Evolutionary conservation across 441 rosid species (phyloP).

Genomic region (Mallotus japonicus): DNA sequence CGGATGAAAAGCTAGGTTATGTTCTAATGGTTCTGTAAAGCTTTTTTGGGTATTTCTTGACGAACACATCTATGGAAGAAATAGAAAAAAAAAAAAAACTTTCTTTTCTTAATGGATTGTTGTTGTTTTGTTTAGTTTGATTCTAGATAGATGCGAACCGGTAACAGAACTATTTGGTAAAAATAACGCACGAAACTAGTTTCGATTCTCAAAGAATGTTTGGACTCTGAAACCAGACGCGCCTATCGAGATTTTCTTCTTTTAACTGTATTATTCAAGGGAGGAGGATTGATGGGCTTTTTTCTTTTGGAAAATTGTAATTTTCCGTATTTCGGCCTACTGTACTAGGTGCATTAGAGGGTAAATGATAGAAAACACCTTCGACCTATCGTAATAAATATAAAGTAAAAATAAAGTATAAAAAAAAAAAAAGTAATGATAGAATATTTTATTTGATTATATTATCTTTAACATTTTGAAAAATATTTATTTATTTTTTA

Average conservation of each 20-base stretch:
- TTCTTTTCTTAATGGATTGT: too few relatives aligned
- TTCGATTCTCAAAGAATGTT: conserved; percentile 24
- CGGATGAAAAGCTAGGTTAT: background rate
- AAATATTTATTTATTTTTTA: too few relatives aligned
- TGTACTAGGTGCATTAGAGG: too few relatives aligned
- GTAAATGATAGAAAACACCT: too few relatives aligned
- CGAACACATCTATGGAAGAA: background rate
- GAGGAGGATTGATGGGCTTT: too few relatives aligned
- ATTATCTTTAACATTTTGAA: too few relatives aligned
- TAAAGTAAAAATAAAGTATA: too few relatives aligned
- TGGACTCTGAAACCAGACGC: background rate
- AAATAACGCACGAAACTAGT: background rate
- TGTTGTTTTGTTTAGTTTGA: background rate
- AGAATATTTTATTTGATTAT: too few relatives aligned
- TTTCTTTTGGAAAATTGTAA: too few relatives aligned
- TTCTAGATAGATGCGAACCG: background rate
- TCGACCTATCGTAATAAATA: too few relatives aligned
- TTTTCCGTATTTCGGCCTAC: too few relatives aligned
- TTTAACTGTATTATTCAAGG: background rate
- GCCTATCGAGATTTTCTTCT: background rate
- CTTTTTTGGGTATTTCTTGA: conserved; percentile 4
- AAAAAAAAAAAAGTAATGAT: too few relatives aligned
- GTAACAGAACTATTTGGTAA: background rate
- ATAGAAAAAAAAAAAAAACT: background rate
- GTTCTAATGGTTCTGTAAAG: conserved; percentile 10